Percentiles rank a stretch among this genome's conserved stretches.
Conservation (phyloP, 1,139 yeast genomes). For the Diutina ranongensis region DNA sequence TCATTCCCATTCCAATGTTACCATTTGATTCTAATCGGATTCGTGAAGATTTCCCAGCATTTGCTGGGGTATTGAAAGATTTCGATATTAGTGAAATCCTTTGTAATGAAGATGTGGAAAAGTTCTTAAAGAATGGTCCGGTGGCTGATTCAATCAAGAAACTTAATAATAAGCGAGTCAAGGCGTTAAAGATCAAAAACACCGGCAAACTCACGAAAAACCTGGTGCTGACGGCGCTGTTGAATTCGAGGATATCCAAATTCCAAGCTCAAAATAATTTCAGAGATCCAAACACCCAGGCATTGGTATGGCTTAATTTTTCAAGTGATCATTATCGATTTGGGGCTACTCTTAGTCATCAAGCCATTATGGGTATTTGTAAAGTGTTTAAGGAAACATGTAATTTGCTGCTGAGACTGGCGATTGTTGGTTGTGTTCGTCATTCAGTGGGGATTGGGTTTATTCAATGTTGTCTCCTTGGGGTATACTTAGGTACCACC, state of each 20-base stretch:
- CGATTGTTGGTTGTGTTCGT: slow-evolving; percentile 79
- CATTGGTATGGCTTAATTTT: slow-evolving; percentile 57
- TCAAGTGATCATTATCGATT: slow-evolving; percentile 63
- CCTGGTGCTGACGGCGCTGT: slow-evolving; percentile 31
- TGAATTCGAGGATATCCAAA: slow-evolving; percentile 31
- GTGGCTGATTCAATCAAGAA: slow-evolving; percentile 54
- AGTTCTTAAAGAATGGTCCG: slow-evolving; percentile 57
- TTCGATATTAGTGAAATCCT: slow-evolving; percentile 63
- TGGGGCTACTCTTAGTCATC: slow-evolving; percentile 55
- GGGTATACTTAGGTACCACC: slow-evolving; percentile 77
- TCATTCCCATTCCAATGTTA: slow-evolving; percentile 69
- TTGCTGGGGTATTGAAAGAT: slow-evolving; percentile 55
- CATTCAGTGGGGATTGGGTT: slow-evolving; percentile 84
- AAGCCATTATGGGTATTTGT: slow-evolving; percentile 63
- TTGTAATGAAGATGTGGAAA: slow-evolving; percentile 70
- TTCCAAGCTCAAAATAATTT: slow-evolving; percentile 33
- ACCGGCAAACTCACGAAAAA: slow-evolving; percentile 56
- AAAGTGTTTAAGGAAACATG: slow-evolving; percentile 89
- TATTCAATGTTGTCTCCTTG: slow-evolving; percentile 68
- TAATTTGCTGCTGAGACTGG: slow-evolving; percentile 59
- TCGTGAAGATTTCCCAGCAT: slow-evolving; percentile 66
- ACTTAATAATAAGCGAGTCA: slow-evolving; percentile 26
- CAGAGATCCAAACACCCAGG: slow-evolving; percentile 33
- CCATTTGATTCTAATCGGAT: slow-evolving; percentile 62
- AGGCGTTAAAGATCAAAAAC: slow-evolving; percentile 49